These are phyloP conservation scores for Candida tunisiensis DNA, from an alignment of 1,139 yeast genomes.

Conservation along the genomic window DNA sequence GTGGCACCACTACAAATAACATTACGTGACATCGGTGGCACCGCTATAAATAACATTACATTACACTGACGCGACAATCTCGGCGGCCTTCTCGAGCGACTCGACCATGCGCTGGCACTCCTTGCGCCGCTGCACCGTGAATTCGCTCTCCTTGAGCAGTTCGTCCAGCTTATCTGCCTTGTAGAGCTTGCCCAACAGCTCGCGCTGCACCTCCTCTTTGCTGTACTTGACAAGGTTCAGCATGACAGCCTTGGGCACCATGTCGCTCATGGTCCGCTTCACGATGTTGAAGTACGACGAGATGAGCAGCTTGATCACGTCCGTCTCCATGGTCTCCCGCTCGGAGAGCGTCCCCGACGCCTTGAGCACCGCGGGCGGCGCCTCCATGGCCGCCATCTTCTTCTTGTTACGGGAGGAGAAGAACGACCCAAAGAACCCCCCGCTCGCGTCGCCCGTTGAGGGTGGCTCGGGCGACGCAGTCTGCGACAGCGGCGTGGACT, in stretches of 20 bases:
- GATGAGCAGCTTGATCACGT: constrained; percentile 83
- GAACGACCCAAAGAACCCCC: constrained; percentile 89
- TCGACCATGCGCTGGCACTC: constrained; percentile 94
- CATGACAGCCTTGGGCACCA: constrained; percentile 93
- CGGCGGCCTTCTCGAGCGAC: constrained; percentile 75
- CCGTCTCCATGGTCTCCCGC: constrained; percentile 92
- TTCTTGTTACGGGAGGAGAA: constrained; percentile 86
- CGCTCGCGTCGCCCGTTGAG: constrained; percentile 9
- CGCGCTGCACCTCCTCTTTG: constrained; percentile 79
- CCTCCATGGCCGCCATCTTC: constrained; percentile 90
- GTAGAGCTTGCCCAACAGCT: constrained; percentile 73
- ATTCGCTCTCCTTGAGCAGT: constrained; percentile 80
- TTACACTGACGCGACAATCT: constrained; percentile 44
- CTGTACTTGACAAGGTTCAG: constrained; percentile 73
- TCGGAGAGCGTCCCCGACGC: constrained; percentile 94
- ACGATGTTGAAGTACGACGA: constrained; percentile 85
- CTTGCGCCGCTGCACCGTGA: constrained; percentile 85
- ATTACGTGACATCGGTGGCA: too few species aligned
- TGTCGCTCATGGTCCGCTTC: constrained; percentile 82
- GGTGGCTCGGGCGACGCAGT: constrained; percentile 15
- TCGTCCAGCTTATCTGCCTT: constrained; percentile 58
- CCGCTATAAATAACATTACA: constrained; percentile 1
- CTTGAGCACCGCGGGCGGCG: constrained; percentile 89
- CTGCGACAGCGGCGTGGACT: constrained; percentile 21
- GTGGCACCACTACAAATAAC: too few species aligned